Evolutionary conservation across 306 rosid genomes (phyloP), one percentile per base, ranked within the genome.

Genomic region (Acacia melanoxylon): DNA sequence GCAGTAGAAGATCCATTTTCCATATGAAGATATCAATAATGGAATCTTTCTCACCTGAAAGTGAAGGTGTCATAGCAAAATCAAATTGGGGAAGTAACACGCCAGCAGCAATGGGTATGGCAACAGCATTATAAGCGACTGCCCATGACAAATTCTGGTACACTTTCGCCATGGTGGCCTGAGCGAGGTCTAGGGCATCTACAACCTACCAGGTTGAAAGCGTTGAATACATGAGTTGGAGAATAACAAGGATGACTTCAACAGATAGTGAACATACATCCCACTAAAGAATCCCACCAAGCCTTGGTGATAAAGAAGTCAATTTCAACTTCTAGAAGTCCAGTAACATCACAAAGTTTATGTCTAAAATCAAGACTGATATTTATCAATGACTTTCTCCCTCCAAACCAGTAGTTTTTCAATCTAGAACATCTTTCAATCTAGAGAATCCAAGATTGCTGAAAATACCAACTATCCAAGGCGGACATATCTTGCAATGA

Each of bases 11-110:
- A 59, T 22, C 1, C 66, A 59, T 59, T 10, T 59, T 59, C 6
- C 31, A 24, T 24, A 59, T 24, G 35, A 75, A 68, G 27, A 74
- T 72, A 51, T 13, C 22, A 46, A 42, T 6, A 67, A 69, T 54
- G 69, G 12, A 69, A 29, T 33, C 78, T 65, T 80, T 68, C 88
- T 83, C 73, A 92, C 99, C 99, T 35, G 99, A 95, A 83, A 95
- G 97, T 73, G 99, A 93, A 51, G 99, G 99, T 51, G 98, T 93
- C 99, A 95, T 95, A 68, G 98, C 99, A 85, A 95, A 93, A 83
- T 93, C 99, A 69, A 80, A 93, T 2, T 81, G 90, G 73, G 99
- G 99, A 86, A 95, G 99, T 83, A 95, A 88, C 49, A 78, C 90
- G 51, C 99, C 99, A 8, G 98, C 97, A 17, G 98, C 98, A 24